These are phyloP conservation scores for Reutealis trisperma DNA, from an alignment of 345 rosid species.

Conservation along the genomic window DNA sequence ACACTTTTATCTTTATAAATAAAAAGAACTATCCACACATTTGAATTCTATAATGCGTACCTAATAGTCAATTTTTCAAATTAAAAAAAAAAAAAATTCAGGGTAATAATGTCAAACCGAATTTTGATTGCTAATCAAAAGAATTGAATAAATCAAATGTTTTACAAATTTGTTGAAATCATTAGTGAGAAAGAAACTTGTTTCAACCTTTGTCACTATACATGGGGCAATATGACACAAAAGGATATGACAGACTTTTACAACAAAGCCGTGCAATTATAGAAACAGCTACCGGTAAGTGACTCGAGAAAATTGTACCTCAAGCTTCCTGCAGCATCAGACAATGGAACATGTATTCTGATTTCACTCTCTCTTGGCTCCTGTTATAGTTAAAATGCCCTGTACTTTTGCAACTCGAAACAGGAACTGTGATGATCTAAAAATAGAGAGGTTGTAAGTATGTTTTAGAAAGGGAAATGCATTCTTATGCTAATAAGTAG, in stretches of 20 bases:
- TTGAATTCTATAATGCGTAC: too few species aligned
- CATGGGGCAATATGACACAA: neutral
- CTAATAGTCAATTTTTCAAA: too few species aligned
- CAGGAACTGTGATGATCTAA: constrained; percentile 9
- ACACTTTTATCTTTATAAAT: too few species aligned
- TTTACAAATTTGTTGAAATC: neutral
- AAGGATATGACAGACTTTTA: neutral
- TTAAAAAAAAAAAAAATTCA: too few species aligned
- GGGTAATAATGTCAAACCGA: neutral
- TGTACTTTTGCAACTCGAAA: neutral
- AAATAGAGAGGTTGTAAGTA: neutral
- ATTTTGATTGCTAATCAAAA: neutral
- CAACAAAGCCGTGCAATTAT: neutral
- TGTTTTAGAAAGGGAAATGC: neutral
- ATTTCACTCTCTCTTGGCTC: neutral
- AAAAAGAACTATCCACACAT: too few species aligned
- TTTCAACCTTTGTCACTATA: neutral
- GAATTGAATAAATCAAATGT: constrained; percentile 13
- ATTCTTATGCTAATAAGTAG: neutral
- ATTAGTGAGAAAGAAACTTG: neutral
- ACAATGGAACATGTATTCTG: neutral
- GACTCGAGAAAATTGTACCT: constrained; percentile 19
- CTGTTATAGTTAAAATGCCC: neutral
- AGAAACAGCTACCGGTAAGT: neutral
- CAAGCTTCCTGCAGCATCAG: neutral